These are phyloP conservation scores for Trematosphaeria pertusa DNA, from an alignment of 2,329 filamentous ascomycete species.

Conservation along the genomic window DNA sequence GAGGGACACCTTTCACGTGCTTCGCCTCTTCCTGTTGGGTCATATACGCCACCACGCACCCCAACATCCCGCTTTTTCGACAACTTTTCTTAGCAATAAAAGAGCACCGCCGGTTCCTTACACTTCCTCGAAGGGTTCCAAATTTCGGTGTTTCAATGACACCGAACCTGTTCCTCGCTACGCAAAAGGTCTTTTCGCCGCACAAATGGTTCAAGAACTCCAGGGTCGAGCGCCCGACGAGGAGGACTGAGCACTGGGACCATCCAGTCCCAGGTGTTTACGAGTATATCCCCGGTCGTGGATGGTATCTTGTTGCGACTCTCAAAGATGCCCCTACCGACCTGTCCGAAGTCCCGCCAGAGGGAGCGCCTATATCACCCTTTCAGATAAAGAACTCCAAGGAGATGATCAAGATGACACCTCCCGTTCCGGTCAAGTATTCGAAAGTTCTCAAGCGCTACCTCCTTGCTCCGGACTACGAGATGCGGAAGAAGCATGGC, in stretches of 20 bases:
- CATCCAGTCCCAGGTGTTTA: constrained; percentile 57
- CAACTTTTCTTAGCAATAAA: too few relatives aligned
- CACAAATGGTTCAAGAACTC: constrained; percentile 57
- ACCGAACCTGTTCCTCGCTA: constrained; percentile 59
- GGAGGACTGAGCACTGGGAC: constrained; percentile 57
- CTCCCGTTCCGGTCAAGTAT: constrained; percentile 51
- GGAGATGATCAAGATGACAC: constrained; percentile 36
- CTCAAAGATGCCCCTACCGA: constrained; percentile 44
- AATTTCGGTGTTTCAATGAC: constrained; percentile 47
- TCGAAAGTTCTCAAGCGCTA: constrained; percentile 58
- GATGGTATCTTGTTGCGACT: constrained; percentile 57
- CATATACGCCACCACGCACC: background rate
- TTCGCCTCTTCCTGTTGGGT: background rate
- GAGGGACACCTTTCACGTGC: background rate
- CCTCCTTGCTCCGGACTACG: constrained; percentile 57
- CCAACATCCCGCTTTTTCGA: background rate
- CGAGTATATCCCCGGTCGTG: constrained; percentile 57
- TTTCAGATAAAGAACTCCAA: constrained; percentile 8
- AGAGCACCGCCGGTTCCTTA: background rate
- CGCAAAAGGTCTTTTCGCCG: constrained; percentile 57
- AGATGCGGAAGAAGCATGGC: constrained; percentile 54
- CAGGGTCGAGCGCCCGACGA: constrained; percentile 47
- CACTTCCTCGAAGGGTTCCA: constrained; percentile 1
- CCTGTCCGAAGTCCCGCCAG: constrained; percentile 20
- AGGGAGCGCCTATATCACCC: constrained; percentile 21